Base-by-base conservation (phyloP, 352 stramenopile species). In the Achlya hypogyna region DNA sequence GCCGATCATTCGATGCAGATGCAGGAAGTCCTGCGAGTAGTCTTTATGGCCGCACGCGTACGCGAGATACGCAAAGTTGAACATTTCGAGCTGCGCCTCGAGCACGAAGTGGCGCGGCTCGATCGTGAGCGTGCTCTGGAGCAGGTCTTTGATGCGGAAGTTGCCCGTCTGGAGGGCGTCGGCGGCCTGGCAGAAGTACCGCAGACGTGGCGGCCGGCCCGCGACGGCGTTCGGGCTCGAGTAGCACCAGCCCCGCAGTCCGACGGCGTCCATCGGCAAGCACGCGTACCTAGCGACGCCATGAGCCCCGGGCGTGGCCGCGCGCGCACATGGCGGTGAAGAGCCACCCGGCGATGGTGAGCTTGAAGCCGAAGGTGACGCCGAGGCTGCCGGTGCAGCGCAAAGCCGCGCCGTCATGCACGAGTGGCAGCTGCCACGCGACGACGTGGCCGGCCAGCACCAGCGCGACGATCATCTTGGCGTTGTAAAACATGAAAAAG, bases 1-100 rank as follows among this genome's bases (percentile, higher is more conserved):
- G 1, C 69, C 62, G 10, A 82, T 69, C 9, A 82, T 58, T 20
- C 62, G 31, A 47, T 79, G 67, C 2, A 82, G 18, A 12, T 62
- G 40, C 25, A 68, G 49, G 16, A 65, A 34, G 4, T 76, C 66
- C 43, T 74, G 64, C 53, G 71, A 64, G 65, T 81, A 76, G 29
- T 75, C 51, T n/a, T 66, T 70, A 54, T 74, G 74, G 1, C 76
- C 76, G 10, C 76, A 77, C 12, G 71, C 66, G 51, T 83, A 81
- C 10, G 74, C 74, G 20, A 83, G 69, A 42, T 79, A 74, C 1
- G 74, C 69, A 52, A 79, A 72, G 40, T 83, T 83, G 73, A 83
- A 81, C 12, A 74, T 70, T 34, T 79, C 66, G 16, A 83, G 66
- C 25, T 83, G 76, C 12, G 54, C 63, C 16, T 77, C 65, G 47